Percentiles rank a stretch among this genome's conserved stretches.
Evolutionary conservation across 306 rosid species (phyloP).

Genomic region (Rosa persica): DNA sequence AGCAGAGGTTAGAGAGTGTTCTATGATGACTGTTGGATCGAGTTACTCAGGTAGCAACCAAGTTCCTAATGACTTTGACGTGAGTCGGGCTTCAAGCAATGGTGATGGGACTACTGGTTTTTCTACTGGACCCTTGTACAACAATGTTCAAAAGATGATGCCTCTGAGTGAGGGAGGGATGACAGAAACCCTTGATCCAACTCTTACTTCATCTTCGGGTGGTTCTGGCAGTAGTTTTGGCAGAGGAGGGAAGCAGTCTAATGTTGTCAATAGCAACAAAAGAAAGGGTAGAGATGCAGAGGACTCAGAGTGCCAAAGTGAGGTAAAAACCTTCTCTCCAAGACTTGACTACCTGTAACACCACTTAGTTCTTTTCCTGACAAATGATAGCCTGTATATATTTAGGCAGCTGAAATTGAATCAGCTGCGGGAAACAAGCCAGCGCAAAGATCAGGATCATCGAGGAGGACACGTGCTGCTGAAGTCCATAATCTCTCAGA

Average conservation of each 20-base stretch:
- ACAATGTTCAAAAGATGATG: slow-evolving; percentile 35
- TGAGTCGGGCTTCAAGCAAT: slow-evolving; percentile 48
- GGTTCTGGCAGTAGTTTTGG: slow-evolving; percentile 74
- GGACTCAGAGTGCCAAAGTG: slow-evolving; percentile 78
- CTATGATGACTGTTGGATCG: slow-evolving; percentile 66
- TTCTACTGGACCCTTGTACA: slow-evolving; percentile 40
- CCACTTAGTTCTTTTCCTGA: not conserved
- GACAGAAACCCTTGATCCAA: slow-evolving; percentile 52
- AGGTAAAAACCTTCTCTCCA: slow-evolving; percentile 41
- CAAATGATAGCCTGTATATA: not conserved
- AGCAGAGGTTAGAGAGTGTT: slow-evolving; percentile 54
- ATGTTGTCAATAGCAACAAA: slow-evolving; percentile 54
- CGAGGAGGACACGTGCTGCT: slow-evolving; percentile 68
- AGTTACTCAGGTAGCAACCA: slow-evolving; percentile 81
- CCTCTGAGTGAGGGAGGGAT: slow-evolving; percentile 42
- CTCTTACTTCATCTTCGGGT: slow-evolving; percentile 66
- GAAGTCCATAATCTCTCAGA: slow-evolving; percentile 92
- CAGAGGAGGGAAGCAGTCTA: slow-evolving; percentile 50
- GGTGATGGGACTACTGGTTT: slow-evolving; percentile 46
- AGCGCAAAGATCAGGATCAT: slow-evolving; percentile 49
- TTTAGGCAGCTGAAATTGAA: slow-evolving; percentile 62
- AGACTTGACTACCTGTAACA: not conserved
- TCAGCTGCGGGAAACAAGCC: slow-evolving; percentile 51
- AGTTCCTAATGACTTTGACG: slow-evolving; percentile 45
- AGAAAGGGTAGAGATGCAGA: slow-evolving; percentile 65